A percentile compares a stretch with the other conserved stretches of the same genome.
phyloP scores from a whole-genome alignment of 2,329 filamentous ascomycete species.

The Scedosporium boydii region DNA sequence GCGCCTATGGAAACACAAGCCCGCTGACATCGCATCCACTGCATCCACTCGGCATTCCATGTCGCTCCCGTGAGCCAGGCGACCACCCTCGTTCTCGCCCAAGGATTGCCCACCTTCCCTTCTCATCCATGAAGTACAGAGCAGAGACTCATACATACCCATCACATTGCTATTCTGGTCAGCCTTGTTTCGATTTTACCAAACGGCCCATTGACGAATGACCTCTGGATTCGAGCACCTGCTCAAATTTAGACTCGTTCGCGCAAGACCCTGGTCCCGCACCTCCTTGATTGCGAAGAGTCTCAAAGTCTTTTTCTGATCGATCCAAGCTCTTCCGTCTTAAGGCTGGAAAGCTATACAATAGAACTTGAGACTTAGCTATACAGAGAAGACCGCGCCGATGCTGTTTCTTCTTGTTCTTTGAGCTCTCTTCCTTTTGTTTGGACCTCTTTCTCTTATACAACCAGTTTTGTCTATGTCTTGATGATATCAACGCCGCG shows the following conservation, averaged over 20 bases:
- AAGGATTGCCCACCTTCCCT: neutral
- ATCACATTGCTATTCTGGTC: conserved; percentile 2
- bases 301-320: neutral
- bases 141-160: neutral
- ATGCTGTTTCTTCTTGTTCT: no score
- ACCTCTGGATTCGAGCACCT: conserved; percentile 1
- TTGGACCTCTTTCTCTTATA: no score
- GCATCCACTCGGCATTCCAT: neutral
- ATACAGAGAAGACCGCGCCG: no score
- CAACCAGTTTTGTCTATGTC: no score
- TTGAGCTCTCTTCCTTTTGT: no score
- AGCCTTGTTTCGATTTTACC: neutral
- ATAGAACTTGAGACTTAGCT: no score
- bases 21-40: neutral
- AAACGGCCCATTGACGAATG: neutral
- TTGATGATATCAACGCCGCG: neutral
- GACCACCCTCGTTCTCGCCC: neutral
- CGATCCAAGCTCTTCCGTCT: neutral
- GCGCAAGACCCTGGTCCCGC: conserved; percentile 1
- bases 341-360: no score
- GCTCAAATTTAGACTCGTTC: neutral
- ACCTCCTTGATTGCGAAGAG: neutral
- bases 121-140: neutral
- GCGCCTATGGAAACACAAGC: neutral
- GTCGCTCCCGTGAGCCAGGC: neutral